Conservation (phyloP, 148 eudicot genomes). For the Heliosperma pusillum region DNA sequence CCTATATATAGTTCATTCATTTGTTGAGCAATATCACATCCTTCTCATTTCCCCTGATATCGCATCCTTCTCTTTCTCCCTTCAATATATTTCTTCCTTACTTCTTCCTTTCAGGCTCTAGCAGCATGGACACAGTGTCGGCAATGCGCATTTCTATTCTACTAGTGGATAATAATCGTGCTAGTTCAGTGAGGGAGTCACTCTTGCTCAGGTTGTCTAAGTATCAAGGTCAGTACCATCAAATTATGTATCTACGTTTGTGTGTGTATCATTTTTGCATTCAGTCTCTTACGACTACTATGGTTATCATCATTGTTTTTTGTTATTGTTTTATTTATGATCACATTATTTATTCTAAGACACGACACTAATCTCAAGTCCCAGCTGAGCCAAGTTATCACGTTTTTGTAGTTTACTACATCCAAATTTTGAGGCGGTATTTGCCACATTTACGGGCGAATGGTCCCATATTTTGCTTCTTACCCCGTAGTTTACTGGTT, state of each 20-base stretch:
- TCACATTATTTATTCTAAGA: too few species aligned
- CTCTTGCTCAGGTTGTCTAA: slow-evolving; percentile 8
- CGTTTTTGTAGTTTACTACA: not conserved
- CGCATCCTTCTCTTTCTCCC: not conserved
- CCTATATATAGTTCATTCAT: slow-evolving; percentile 8
- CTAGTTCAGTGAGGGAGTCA: not conserved
- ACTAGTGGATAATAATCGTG: slow-evolving; percentile 17
- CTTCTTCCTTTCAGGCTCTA: not conserved
- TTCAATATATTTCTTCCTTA: not conserved
- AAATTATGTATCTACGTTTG: not conserved
- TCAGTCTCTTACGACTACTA: not conserved
- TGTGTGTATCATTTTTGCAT: not conserved
- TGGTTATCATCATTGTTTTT: not conserved
- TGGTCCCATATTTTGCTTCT: not conserved
- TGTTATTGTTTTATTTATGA: not conserved
- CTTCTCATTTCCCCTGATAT: not conserved
- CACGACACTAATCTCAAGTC: too few species aligned
- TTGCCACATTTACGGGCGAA: not conserved
- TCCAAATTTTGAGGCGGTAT: not conserved
- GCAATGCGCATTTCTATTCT: not conserved
- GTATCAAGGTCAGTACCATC: slow-evolving; percentile 20
- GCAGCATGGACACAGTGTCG: slow-evolving; percentile 13
- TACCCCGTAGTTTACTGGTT: slow-evolving; percentile 1
- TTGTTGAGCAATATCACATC: not conserved
- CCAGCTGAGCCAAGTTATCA: not conserved